These are phyloP conservation scores for Syzygium grande DNA, from an alignment of 345 rosid genomes.

Conservation along the genomic window DNA sequence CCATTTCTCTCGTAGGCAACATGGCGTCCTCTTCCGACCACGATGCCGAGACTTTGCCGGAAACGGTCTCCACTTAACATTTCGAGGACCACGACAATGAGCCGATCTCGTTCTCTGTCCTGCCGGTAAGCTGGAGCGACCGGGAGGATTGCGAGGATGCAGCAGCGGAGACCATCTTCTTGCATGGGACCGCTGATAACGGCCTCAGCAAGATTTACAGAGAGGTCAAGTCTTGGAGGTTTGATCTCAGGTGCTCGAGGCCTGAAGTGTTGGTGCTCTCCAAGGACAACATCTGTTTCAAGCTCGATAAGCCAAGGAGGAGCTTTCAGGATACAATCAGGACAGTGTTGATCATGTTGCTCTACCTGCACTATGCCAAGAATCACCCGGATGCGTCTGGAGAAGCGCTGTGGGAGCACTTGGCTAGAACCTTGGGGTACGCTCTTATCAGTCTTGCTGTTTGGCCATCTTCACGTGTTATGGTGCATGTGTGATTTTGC, in stretches of 20 bases:
- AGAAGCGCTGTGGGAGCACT: constrained; percentile 58
- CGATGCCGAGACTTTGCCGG: constrained; percentile 40
- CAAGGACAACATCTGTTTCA: constrained; percentile 54
- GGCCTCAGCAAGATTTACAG: constrained; percentile 50
- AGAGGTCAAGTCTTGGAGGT: constrained; percentile 68
- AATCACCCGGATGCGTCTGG: constrained; percentile 46
- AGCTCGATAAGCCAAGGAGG: constrained; percentile 75
- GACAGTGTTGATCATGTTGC: constrained; percentile 42
- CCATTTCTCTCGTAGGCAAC: no score
- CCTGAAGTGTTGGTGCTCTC: constrained; percentile 62
- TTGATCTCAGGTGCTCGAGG: constrained; percentile 36
- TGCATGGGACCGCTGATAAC: constrained; percentile 48
- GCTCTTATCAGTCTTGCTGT: background rate
- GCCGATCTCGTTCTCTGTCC: constrained; percentile 42
- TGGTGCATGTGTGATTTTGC: background rate
- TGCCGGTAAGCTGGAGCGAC: constrained; percentile 55
- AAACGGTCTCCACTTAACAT: constrained; percentile 44
- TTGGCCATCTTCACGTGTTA: background rate
- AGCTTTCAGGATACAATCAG: constrained; percentile 44
- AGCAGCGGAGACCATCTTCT: constrained; percentile 11
- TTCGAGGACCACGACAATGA: constrained; percentile 47
- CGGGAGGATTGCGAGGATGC: constrained; percentile 14
- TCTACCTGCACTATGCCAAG: constrained; percentile 45
- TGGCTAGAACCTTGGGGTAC: constrained; percentile 59
- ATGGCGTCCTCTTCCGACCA: constrained; percentile 29